phyloP scores from a whole-genome alignment of 176 grass and related monocot species.

The Triticum timopheevii region DNA sequence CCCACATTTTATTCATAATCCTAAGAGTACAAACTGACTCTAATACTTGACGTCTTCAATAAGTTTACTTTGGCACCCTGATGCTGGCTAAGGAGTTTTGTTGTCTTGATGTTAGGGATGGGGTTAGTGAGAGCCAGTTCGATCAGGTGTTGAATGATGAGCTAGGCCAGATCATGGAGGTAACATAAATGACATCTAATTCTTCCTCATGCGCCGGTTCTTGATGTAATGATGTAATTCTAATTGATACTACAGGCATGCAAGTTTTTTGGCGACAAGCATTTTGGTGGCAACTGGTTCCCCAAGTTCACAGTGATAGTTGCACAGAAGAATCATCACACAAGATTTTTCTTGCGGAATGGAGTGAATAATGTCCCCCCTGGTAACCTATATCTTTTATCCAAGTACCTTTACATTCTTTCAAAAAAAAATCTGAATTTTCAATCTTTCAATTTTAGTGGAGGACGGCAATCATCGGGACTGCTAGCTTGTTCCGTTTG shows the following conservation, averaged over 20 bases:
- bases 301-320: conserved; percentile 72
- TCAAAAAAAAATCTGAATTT: no score
- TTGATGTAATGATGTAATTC: neutral
- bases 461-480: no score
- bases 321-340: conserved; percentile 72
- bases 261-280: conserved; percentile 27
- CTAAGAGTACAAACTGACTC: neutral
- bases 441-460: no score
- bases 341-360: conserved; percentile 50
- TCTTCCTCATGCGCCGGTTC: neutral
- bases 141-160: conserved; percentile 59
- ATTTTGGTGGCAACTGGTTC: neutral
- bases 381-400: conserved; percentile 2
- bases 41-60: neutral
- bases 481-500: no score
- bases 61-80: neutral
- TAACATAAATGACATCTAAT: neutral
- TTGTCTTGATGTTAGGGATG: conserved; percentile 39
- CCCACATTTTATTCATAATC: neutral
- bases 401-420: neutral
- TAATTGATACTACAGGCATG: conserved; percentile 41
- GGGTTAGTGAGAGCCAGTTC: conserved; percentile 71
- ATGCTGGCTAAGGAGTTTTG: neutral
- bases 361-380: neutral
- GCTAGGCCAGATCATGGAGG: conserved; percentile 54